Percentiles rank a stretch among this genome's conserved stretches.
These are phyloP conservation scores for Yarrowia alimentaria DNA, from an alignment of 805 yeast species.

Conservation along the genomic window DNA sequence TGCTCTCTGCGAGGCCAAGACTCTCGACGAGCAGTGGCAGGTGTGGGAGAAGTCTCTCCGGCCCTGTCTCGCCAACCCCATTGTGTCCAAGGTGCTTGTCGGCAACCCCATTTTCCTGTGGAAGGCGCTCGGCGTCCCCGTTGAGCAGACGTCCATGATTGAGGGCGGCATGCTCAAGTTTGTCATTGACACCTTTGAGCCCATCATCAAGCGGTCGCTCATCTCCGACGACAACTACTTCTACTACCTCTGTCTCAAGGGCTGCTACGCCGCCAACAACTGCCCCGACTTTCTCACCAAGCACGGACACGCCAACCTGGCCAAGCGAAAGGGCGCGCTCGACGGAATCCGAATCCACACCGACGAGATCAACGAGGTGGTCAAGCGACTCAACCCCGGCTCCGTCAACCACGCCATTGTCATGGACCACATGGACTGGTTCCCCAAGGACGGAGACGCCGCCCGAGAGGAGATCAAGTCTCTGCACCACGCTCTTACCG, in stretches of 20 bases:
- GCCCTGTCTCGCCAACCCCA: conserved; percentile 69
- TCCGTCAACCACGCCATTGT: conserved; percentile 74
- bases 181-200: conserved; percentile 75
- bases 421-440: conserved; percentile 95
- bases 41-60: conserved; percentile 64
- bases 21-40: conserved; percentile 58
- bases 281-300: conserved; percentile 75
- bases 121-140: conserved; percentile 89
- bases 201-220: conserved; percentile 61
- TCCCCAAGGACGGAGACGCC: conserved; percentile 54
- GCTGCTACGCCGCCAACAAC: conserved; percentile 57
- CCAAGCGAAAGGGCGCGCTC: conserved; percentile 51
- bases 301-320: conserved; percentile 54
- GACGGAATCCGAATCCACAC: conserved; percentile 76
- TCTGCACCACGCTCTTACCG: conserved; percentile 57
- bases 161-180: conserved; percentile 68
- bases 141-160: conserved; percentile 79
- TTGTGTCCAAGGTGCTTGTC: conserved; percentile 62
- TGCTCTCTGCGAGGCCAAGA: conserved; percentile 54
- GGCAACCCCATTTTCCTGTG: conserved; percentile 85
- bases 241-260: conserved; percentile 66
- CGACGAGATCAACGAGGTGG: conserved; percentile 73
- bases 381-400: conserved; percentile 58
- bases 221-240: conserved; percentile 73
- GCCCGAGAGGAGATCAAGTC: conserved; percentile 67